phyloP scores from a whole-genome alignment of 805 yeast genomes.

The Barnettozyma wickerhamii region DNA sequence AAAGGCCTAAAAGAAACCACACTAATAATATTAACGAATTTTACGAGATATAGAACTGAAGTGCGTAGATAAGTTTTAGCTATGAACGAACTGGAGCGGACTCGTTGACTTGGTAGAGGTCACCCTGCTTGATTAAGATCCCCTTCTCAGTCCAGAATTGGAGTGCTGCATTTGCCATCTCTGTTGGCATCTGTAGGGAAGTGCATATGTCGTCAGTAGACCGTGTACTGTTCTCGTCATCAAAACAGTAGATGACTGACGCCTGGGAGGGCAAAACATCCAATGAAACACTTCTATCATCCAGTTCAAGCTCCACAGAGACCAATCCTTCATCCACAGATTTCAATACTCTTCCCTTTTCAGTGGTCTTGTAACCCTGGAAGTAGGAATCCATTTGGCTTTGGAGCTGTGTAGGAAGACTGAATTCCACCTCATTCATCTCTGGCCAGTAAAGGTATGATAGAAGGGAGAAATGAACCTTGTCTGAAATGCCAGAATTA shows the following conservation, averaged over 20 bases:
- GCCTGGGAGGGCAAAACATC: slow-evolving; percentile 70
- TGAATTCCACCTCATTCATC: slow-evolving; percentile 28
- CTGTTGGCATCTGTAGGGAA: slow-evolving; percentile 39
- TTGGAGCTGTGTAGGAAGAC: slow-evolving; percentile 42
- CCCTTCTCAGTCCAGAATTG: slow-evolving; percentile 61
- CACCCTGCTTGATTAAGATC: slow-evolving; percentile 43
- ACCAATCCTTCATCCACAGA: slow-evolving; percentile 60
- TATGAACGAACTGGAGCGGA: too few relatives aligned
- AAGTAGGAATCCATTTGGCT: slow-evolving; percentile 41
- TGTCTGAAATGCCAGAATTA: slow-evolving; percentile 18
- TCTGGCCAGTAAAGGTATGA: slow-evolving; percentile 83
- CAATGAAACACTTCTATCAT: slow-evolving; percentile 35
- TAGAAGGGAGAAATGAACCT: slow-evolving; percentile 55
- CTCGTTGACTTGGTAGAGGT: too few relatives aligned
- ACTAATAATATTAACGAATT: background rate
- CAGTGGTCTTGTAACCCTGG: slow-evolving; percentile 35
- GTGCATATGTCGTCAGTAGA: slow-evolving; percentile 31
- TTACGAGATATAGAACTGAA: background rate
- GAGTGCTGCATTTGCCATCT: slow-evolving; percentile 36
- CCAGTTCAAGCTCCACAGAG: slow-evolving; percentile 52
- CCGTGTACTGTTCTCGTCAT: slow-evolving; percentile 23
- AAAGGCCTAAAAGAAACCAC: slow-evolving; percentile 26
- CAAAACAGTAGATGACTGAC: slow-evolving; percentile 49
- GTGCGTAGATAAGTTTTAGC: too few relatives aligned
- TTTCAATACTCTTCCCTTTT: slow-evolving; percentile 55